Evolutionary conservation across 345 rosid genomes (phyloP), one percentile per base, ranked within the genome.

Genomic region (Balakata baccata): DNA sequence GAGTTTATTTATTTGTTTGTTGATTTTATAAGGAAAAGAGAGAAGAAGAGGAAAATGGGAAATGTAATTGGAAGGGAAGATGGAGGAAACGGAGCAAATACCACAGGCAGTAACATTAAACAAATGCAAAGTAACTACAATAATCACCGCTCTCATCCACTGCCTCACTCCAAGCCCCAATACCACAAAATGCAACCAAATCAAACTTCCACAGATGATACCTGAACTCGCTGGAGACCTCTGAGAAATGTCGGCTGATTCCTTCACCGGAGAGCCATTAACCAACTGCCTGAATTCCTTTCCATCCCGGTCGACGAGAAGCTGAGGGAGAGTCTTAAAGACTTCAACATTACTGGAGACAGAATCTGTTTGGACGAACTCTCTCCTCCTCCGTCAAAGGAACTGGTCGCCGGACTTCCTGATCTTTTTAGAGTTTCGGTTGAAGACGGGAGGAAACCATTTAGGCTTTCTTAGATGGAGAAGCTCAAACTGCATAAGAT

Each of bases 381-480:
- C 10, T 1, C 25, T 29, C 34, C 34, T 29, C 34, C 34, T 29
- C 34, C 34, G 34, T 29, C 34, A 29, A 29, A 29, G 34, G 34
- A 29, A 29, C 34, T 2, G 34, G 34, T 29, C 34, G 34, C 34
- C 34, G 49, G 12, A 41, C 37, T 59, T 34, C 2, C 13, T 12
- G 58, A 74, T 2, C 7, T 41, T 2, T 13, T 9, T 10, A 84
- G 85, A 1, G 61, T 93, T 14, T 54, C 96, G 7, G 82, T 86
- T 6, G 70, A 80, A 46, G 90, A 89, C 7, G 85, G 86, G 38
- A 87, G 84, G 77, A 94, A 87, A 85, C 65, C 92, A 25, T 53
- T 92, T 84, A 88, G 83, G 80, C 65, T 87, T 7, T 80, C 87
- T 23, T 87, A 80, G 74, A 71, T 81, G 71, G 92, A 92, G 85